These are phyloP conservation scores for Cardamine occulta DNA, from an alignment of 345 rosid genomes.

Conservation along the genomic window DNA sequence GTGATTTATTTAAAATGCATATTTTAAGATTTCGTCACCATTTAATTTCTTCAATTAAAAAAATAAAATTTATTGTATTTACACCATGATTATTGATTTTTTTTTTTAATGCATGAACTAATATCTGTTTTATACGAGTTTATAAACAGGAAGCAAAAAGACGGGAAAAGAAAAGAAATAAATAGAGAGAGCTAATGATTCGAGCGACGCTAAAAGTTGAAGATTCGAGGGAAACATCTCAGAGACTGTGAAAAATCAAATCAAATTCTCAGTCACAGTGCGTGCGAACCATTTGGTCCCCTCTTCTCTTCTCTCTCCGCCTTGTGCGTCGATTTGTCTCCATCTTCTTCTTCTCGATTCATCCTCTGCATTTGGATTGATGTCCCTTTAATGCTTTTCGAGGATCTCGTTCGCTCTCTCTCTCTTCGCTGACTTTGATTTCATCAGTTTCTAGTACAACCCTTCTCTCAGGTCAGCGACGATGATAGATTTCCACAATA, in stretches of 20 bases:
- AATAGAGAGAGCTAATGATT: constrained; percentile 22
- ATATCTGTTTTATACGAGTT: neutral
- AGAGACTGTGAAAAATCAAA: constrained; percentile 39
- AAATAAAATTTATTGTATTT: no score
- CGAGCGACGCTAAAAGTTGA: constrained; percentile 28
- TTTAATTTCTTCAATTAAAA: neutral
- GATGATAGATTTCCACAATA: neutral
- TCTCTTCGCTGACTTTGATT: constrained; percentile 4
- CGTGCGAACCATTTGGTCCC: constrained; percentile 34
- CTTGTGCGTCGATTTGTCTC: constrained; percentile 39
- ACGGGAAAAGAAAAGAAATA: neutral
- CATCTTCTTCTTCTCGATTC: constrained; percentile 32
- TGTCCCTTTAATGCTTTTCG: constrained; percentile 32
- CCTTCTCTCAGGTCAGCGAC: constrained; percentile 39
- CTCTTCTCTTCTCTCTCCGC: constrained; percentile 28
- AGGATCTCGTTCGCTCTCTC: constrained; percentile 14
- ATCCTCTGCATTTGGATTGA: constrained; percentile 40
- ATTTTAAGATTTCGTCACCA: neutral
- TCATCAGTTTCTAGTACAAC: neutral
- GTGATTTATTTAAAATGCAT: neutral
- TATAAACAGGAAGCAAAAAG: neutral
- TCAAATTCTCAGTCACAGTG: constrained; percentile 36
- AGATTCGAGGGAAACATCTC: constrained; percentile 37
- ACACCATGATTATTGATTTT: neutral
- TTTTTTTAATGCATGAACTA: neutral